Evolutionary conservation across 108 stramenopile genomes (phyloP).

Genomic region (Bacterosira constricta): DNA sequence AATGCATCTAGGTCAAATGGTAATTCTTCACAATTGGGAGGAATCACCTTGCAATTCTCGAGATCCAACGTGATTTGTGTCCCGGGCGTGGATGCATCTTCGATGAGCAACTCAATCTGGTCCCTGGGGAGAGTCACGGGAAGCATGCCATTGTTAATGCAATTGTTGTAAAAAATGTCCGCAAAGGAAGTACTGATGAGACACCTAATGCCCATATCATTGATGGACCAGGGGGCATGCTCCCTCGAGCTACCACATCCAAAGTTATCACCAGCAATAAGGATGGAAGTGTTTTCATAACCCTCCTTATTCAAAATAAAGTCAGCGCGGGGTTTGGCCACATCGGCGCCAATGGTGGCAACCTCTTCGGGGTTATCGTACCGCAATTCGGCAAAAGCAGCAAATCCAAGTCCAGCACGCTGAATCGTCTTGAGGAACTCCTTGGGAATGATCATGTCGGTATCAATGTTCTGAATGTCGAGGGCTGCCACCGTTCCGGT

Average conservation of each 20-base stretch:
- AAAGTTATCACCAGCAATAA: constrained; percentile 94
- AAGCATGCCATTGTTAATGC: constrained; percentile 97
- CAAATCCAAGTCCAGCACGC: constrained; percentile 90
- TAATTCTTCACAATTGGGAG: constrained; percentile 77
- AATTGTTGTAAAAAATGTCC: constrained; percentile 97
- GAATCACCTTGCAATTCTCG: constrained; percentile 85
- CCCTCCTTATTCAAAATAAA: constrained; percentile 90
- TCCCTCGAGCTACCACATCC: constrained; percentile 92
- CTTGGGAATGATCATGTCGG: constrained; percentile 97
- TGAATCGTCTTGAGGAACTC: constrained; percentile 96
- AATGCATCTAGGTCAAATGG: constrained; percentile 88
- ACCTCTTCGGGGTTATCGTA: constrained; percentile 90
- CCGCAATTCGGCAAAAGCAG: constrained; percentile 91
- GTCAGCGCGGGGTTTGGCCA: constrained; percentile 66
- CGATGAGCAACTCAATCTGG: constrained; percentile 75
- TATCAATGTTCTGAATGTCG: constrained; percentile 95
- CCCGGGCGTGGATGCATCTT: constrained; percentile 72
- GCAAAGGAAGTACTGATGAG: constrained; percentile 93
- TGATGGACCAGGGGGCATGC: constrained; percentile 96
- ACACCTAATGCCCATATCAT: constrained; percentile 91
- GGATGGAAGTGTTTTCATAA: constrained; percentile 77
- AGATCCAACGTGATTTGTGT: constrained; percentile 88
- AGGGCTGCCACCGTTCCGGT: constrained; percentile 87
- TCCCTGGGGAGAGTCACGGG: constrained; percentile 81
- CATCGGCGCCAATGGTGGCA: constrained; percentile 85